Evolutionary conservation across 176 grass and related monocot genomes (phyloP), one percentile per base, ranked within the genome.

Genomic region (Zea luxurians): DNA sequence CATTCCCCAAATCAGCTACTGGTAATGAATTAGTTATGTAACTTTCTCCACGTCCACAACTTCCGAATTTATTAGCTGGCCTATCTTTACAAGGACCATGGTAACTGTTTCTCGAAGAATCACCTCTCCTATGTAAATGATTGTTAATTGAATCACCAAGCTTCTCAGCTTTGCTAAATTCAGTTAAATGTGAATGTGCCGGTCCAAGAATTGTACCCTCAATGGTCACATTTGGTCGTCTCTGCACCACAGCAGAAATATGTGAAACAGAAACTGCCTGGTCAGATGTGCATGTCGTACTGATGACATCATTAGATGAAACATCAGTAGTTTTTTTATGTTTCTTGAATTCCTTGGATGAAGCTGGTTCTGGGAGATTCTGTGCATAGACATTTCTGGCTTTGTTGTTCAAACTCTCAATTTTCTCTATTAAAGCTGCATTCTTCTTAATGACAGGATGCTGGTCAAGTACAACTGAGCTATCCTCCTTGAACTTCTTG

Each of bases 331-430:
- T 64, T 57, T 81, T 91, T 66, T 20, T 58, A 45, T 83, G 78
- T 69, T 63, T 88, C 41, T 78, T 90, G 48, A 86, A 55, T 77
- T 95, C 80, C 82, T 81, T 90, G 18, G 64, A 65, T 68, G 82
- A 70, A 52, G 78, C 60, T 84, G 71, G 58, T 73, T 79, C 77
- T 82, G 18, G 49, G 54, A 66, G 83, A 83, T 78, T 89, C 10
- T 63, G 57, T 66, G 71, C 58, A 65, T 99, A 78, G 84, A 82
- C 61, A 86, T 74, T 88, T 77, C 92, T 83, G 66, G 73, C 76
- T 89, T 99, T 99, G 77, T 87, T 90, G 81, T 99, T 99, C 83
- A 99, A 85, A 64, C 84, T 85, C 69, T 79, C 96, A 68, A 99
- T 99, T 83, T 99, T 99, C 85, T 95, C 90, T 74, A 99, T 95